Conservation (phyloP, 106 monocot genomes). For the Allium fistulosum region DNA sequence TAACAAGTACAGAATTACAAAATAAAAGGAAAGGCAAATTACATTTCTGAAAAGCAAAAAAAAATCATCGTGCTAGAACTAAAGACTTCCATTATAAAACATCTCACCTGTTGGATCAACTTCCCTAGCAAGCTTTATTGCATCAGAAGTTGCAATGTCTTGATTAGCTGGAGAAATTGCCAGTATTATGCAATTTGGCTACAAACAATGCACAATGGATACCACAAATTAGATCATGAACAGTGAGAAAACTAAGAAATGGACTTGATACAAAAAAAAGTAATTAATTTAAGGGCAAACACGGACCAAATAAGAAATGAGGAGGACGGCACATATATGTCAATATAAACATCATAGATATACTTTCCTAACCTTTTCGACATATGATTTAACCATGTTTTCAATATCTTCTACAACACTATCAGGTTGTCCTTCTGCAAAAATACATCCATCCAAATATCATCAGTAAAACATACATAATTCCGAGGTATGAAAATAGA, state of each 20-base stretch:
- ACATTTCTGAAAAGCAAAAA: background rate
- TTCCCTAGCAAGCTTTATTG: slow-evolving; percentile 72
- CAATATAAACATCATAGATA: background rate
- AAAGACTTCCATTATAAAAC: background rate
- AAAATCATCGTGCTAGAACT: background rate
- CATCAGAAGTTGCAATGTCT: slow-evolving; percentile 87
- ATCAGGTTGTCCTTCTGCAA: slow-evolving; percentile 80
- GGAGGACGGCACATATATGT: background rate
- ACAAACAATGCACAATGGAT: slow-evolving; percentile 14
- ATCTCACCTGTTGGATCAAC: slow-evolving; percentile 64
- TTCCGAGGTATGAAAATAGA: background rate
- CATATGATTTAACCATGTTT: slow-evolving; percentile 72
- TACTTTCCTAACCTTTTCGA: slow-evolving; percentile 47
- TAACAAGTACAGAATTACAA: background rate
- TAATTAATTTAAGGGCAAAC: background rate
- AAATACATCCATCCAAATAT: background rate
- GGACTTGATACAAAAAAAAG: background rate
- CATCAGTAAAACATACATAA: background rate
- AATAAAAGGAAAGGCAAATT: background rate
- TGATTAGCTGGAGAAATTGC: slow-evolving; percentile 91
- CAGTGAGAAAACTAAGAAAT: background rate
- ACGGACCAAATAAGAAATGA: background rate
- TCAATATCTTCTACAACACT: slow-evolving; percentile 82
- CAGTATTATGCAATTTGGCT: slow-evolving; percentile 72
- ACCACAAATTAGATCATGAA: background rate